A percentile compares a stretch with the other conserved stretches of the same genome.
These are phyloP conservation scores for Cladophialophora carrionii DNA, from an alignment of 2,329 filamentous ascomycete species.

Conservation along the genomic window DNA sequence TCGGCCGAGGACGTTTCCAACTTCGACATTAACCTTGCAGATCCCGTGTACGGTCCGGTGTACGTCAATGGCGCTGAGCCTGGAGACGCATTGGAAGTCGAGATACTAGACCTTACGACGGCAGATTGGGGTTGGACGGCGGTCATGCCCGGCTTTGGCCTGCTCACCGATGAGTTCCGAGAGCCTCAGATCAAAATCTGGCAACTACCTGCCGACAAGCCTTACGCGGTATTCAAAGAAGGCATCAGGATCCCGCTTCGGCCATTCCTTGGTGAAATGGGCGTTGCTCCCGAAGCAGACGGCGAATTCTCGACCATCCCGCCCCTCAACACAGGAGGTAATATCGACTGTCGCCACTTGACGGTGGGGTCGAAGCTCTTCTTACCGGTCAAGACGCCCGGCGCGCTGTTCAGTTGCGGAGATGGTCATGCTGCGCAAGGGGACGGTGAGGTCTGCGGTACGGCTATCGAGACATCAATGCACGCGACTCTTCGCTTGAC, in stretches of 20 bases:
- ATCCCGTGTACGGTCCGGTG: conserved; percentile 58
- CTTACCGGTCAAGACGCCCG: conserved; percentile 55
- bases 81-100: conserved; percentile 58
- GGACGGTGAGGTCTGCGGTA: conserved; percentile 60
- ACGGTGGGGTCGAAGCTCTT: conserved; percentile 54
- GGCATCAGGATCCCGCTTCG: conserved; percentile 55
- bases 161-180: conserved; percentile 55
- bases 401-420: conserved; percentile 59
- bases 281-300: conserved; percentile 52
- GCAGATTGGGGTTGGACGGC: conserved; percentile 58
- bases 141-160: conserved; percentile 56
- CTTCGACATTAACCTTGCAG: conserved; percentile 34
- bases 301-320: conserved; percentile 57
- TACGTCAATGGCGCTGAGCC: conserved; percentile 55
- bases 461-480: conserved; percentile 61
- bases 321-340: conserved; percentile 58
- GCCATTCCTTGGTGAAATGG: conserved; percentile 59
- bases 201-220: conserved; percentile 47
- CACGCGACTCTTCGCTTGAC: conserved; percentile 55
- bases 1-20: not conserved
- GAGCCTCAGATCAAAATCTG: conserved; percentile 54
- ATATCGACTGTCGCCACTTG: conserved; percentile 59
- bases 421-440: conserved; percentile 61
- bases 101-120: conserved; percentile 53
- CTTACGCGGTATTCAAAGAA: conserved; percentile 52